Base-by-base conservation (phyloP, 1,284 basidiomycete genomes). In the Vanrija sp. region DNA sequence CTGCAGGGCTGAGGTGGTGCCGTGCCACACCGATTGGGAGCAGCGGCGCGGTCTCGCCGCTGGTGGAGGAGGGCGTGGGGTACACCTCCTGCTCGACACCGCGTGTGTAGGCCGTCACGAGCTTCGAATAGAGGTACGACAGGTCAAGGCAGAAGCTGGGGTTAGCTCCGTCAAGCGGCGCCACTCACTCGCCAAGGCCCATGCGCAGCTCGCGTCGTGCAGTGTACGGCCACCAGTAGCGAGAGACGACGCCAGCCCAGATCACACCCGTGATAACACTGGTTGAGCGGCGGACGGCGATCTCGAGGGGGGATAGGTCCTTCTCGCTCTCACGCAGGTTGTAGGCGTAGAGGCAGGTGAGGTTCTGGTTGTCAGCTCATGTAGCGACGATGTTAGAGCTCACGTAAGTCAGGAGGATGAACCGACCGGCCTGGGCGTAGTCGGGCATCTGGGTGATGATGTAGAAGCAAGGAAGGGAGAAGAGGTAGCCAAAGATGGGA, bases 221-320 rank as follows among this genome's bases (percentile, higher is more conserved):
- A 68, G 96, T 94, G 19, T 89, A 84, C 1, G 95, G 94, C 93
- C 94, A 98, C 85, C 93, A 91, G 60, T 88, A 86, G 45, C 89
- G 81, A 6, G 89, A 93, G 14, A 97, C 84, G 24, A 96, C 74
- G 3, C 85, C 83, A 0, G 92, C 93, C 87, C 89, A 98, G 1
- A 94, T 71, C 0, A 95, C 90, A 15, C 94, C 94, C 6, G 84
- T 81, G 0, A 83, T 86, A n/a, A 98, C 94, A 20, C 91, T 83
- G 4, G 86, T 68, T 0, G 86, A 86, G 49, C 94, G 85, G 64
- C 85, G 83, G 42, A 83, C 78, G 0, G 90, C 94, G 45, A 96
- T 84, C 38, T 83, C 76, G 35, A 85, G 68, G 0, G 91, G 86
- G 3, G 85, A 82, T 4, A 87, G 66, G 54, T 90, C 86, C 20